Conservation (phyloP, 2,329 filamentous ascomycete species). For the Alternaria brassicae region DNA sequence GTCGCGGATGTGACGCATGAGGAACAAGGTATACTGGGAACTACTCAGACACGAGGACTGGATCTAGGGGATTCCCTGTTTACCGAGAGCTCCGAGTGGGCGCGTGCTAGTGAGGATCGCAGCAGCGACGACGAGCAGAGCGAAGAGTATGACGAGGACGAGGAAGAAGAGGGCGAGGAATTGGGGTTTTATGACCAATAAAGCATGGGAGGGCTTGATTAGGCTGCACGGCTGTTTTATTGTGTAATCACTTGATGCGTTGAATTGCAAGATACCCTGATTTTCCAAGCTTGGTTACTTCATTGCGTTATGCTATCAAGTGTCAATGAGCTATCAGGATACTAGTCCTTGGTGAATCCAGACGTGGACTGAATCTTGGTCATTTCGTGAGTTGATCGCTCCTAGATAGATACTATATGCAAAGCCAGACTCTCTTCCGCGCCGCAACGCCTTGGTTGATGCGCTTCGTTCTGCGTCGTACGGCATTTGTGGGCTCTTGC, state of each 20-base stretch:
- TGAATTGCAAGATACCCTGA: conserved; percentile 16
- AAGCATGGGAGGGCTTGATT: conserved; percentile 11
- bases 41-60: conserved; percentile 32
- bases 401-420: background rate
- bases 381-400: conserved; percentile 1
- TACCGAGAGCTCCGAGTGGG: conserved; percentile 48
- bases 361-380: background rate
- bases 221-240: background rate
- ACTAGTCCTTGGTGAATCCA: background rate
- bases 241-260: conserved; percentile 3
- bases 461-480: background rate
- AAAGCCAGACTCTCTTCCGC: background rate
- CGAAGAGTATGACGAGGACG: conserved; percentile 50
- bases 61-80: conserved; percentile 40
- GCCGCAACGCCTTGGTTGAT: conserved; percentile 2
- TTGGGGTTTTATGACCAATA: conserved; percentile 27
- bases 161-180: conserved; percentile 47
- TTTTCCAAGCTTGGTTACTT: background rate
- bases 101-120: conserved; percentile 37
- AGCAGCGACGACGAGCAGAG: conserved; percentile 40
- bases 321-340: background rate
- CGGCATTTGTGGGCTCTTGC: conserved; percentile 2
- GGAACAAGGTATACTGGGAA: conserved; percentile 15
- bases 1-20: background rate
- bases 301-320: background rate